A percentile compares a stretch with the other conserved stretches of the same genome.
These are phyloP conservation scores for Pythium grandisporangium DNA, from an alignment of 352 stramenopile species.

Conservation along the genomic window DNA sequence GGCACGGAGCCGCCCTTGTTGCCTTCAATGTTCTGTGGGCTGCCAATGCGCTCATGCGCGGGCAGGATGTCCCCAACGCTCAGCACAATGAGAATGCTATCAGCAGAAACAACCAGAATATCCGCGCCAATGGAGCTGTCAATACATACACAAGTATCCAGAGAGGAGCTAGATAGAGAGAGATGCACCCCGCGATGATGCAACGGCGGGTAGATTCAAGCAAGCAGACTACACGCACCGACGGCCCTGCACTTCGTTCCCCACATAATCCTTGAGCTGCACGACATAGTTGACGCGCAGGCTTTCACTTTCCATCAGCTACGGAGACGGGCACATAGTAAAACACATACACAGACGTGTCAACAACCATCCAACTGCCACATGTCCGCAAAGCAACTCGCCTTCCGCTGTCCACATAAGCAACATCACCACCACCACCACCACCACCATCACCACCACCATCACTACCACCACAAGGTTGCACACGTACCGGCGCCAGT, in stretches of 20 bases:
- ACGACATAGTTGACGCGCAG: conserved; percentile 80
- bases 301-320: conserved; percentile 79
- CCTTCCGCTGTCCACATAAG: no score
- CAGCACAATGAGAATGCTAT: conserved; percentile 78
- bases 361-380: no score
- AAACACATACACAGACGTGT: background rate
- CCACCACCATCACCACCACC: no score
- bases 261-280: conserved; percentile 77
- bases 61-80: conserved; percentile 73
- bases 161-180: no score
- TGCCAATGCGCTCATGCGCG: conserved; percentile 62
- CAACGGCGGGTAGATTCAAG: no score
- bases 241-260: conserved; percentile 77
- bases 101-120: background rate
- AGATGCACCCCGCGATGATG: no score
- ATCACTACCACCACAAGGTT: no score
- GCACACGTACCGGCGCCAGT: conserved; percentile 58
- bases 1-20: conserved; percentile 27
- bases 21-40: conserved; percentile 69
- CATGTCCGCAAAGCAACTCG: no score
- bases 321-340: background rate
- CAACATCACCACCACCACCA: no score
- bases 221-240: conserved; percentile 24
- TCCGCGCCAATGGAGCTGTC: background rate
- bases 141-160: no score